A percentile compares a stretch with the other conserved stretches of the same genome.
Evolutionary conservation across 2,329 filamentous ascomycete genomes (phyloP).

Genomic region (Tolypocladium ophioglossoides): DNA sequence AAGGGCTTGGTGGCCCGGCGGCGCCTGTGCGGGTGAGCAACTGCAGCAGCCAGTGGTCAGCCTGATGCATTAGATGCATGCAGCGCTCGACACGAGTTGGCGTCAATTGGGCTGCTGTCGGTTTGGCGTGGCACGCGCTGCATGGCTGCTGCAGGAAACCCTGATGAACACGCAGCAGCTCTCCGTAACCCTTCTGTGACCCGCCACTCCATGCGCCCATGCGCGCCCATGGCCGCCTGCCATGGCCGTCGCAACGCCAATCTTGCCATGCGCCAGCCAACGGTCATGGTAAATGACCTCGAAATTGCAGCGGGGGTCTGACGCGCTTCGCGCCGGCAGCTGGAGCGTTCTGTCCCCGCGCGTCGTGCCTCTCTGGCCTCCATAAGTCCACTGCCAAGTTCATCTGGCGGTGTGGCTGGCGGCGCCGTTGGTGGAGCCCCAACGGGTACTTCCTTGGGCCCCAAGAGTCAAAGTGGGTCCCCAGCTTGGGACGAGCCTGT

Average conservation of each 20-base stretch:
- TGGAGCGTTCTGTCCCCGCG: neutral
- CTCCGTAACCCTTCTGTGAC: too few species aligned
- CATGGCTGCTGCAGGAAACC: neutral
- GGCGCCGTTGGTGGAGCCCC: neutral
- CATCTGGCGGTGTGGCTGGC: neutral
- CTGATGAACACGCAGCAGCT: neutral
- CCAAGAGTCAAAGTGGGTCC: neutral
- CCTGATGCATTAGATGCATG: too few species aligned
- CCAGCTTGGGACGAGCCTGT: neutral
- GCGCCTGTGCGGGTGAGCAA: neutral
- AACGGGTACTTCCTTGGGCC: neutral
- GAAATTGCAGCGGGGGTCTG: neutral
- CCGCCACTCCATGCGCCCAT: too few species aligned
- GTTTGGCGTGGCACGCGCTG: neutral
- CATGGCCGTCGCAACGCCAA: neutral
- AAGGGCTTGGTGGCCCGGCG: too few species aligned
- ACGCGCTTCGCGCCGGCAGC: neutral
- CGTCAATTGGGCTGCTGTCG: neutral
- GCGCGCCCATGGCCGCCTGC: too few species aligned
- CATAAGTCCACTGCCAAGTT: neutral
- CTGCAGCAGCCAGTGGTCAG: neutral
- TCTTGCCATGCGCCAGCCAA: neutral
- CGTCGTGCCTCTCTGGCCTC: neutral
- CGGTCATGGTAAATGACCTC: neutral
- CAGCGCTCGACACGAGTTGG: neutral